Base-by-base conservation (phyloP, 2,329 filamentous ascomycete species). In the Stachybotrys chartarum region DNA sequence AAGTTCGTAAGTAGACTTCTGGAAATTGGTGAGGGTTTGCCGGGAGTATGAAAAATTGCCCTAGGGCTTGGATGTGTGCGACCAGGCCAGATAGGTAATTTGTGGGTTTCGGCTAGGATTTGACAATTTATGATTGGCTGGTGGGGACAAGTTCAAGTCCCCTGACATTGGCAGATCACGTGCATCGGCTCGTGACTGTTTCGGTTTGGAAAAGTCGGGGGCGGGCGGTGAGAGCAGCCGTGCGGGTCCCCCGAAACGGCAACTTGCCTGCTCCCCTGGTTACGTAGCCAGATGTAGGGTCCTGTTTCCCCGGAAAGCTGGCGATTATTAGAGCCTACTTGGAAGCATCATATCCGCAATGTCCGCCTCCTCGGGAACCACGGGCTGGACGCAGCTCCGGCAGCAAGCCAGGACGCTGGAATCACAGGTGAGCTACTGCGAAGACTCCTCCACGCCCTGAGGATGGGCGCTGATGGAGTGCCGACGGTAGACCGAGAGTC, bases 371-470 rank as follows among this genome's bases (percentile, higher is more conserved):
- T 74, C 77, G 50, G 76, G 81, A 60, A 84, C 74, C 59, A 79
- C 82, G 60, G 87, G 91, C 75, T 99, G 94, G 94, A 87, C 91
- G 67, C 91, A 97, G 76, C 81, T 97, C 63, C 89, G 94, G 65
- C 91, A 97, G 71, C 93, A 97, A 75, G 90, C 91, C 58, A 83
- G 94, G 65, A 84, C 86, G 49, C 79, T 97, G 59, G 94, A 99
- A 73, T 90, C 87, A 58, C 93, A 97, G 82, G 93, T 96, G 78
- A 61, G 70, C 59, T 52, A n/a, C n/a, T 44, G 5, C 32, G 24
- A 24, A 24, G 2, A 24, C 24, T 24, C 24, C 24, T 24, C 24
- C 24, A 24, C 24, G 24, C 24, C 24, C 24, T 24, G 24, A 4
- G 4, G 24, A 24, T 24, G 24, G 24, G 24, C 24, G 24, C 56